A percentile compares a stretch with the other conserved stretches of the same genome.
These are phyloP conservation scores for Zarea fungicola DNA, from an alignment of 2,329 filamentous ascomycete genomes.

Conservation along the genomic window DNA sequence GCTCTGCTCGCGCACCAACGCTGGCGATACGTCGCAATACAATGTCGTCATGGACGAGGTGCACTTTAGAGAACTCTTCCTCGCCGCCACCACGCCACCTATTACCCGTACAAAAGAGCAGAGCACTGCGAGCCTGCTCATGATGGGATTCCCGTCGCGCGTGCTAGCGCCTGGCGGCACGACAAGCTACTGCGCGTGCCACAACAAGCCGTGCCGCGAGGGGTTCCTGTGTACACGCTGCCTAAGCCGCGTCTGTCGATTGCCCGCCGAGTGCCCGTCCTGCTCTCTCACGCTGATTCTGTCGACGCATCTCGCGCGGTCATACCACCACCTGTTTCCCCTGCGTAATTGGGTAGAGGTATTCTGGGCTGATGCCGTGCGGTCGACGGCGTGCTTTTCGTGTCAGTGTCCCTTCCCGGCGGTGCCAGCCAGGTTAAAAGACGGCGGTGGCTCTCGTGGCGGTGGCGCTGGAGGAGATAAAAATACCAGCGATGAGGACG, in stretches of 20 bases:
- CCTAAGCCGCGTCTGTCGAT: slow-evolving; percentile 77
- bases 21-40: slow-evolving; percentile 70
- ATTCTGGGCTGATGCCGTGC: slow-evolving; percentile 66
- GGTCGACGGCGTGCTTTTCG: slow-evolving; percentile 65
- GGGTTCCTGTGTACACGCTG: slow-evolving; percentile 92
- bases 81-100: slow-evolving; percentile 83
- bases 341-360: slow-evolving; percentile 89
- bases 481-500: slow-evolving; percentile 18
- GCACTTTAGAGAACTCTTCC: slow-evolving; percentile 83
- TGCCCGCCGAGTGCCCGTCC: slow-evolving; percentile 86
- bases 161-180: slow-evolving; percentile 63
- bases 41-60: slow-evolving; percentile 70
- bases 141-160: slow-evolving; percentile 97
- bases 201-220: slow-evolving; percentile 73
- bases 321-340: slow-evolving; percentile 89
- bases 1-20: slow-evolving; percentile 82
- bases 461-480: too few species aligned
- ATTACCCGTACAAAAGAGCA: slow-evolving; percentile 63
- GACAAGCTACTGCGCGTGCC: slow-evolving; percentile 80
- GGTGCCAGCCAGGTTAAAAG: slow-evolving; percentile 20
- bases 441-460: too few species aligned
- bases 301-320: slow-evolving; percentile 87
- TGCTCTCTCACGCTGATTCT: slow-evolving; percentile 91
- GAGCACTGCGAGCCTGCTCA: slow-evolving; percentile 64
- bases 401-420: slow-evolving; percentile 71